Evolutionary conservation across 768 basidiomycete genomes (phyloP).

Genomic region (Auricularia cornea): DNA sequence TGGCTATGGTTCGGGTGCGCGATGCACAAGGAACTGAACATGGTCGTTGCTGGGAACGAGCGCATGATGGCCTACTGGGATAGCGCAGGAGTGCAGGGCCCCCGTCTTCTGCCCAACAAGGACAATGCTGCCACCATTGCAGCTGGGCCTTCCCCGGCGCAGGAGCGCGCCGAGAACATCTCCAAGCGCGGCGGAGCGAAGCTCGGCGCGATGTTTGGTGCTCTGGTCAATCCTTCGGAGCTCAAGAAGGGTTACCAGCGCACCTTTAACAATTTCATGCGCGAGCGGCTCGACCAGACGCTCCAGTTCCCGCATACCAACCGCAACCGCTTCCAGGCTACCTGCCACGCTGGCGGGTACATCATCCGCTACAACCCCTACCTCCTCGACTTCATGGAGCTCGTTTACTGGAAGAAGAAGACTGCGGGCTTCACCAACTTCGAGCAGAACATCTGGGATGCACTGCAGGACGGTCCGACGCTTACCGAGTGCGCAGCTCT

Average conservation of each 20-base stretch:
- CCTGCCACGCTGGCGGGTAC: constrained; percentile 12
- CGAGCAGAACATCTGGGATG: constrained; percentile 19
- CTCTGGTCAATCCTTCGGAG: neutral
- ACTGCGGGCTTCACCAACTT: constrained; percentile 16
- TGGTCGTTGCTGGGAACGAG: constrained; percentile 22
- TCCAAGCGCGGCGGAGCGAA: constrained; percentile 21
- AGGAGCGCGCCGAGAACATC: neutral
- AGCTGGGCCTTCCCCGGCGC: neutral
- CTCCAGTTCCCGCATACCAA: constrained; percentile 17
- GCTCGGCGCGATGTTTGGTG: constrained; percentile 12
- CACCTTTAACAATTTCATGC: constrained; percentile 9
- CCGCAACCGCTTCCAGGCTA: constrained; percentile 16
- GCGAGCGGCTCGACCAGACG: constrained; percentile 3
- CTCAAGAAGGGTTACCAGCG: constrained; percentile 14
- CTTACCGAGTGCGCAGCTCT: constrained; percentile 17
- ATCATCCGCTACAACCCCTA: constrained; percentile 9
- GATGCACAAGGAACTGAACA: constrained; percentile 33
- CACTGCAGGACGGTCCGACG: constrained; percentile 13
- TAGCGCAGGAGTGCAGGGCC: constrained; percentile 10
- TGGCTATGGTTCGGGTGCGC: constrained; percentile 32
- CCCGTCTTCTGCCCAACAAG: constrained; percentile 23
- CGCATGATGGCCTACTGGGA: constrained; percentile 24
- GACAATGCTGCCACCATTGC: constrained; percentile 19
- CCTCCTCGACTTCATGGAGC: constrained; percentile 15
- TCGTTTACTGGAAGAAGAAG: constrained; percentile 14